These are phyloP conservation scores for Skeletonema potamos DNA, from an alignment of 108 stramenopile genomes.

Conservation along the genomic window DNA sequence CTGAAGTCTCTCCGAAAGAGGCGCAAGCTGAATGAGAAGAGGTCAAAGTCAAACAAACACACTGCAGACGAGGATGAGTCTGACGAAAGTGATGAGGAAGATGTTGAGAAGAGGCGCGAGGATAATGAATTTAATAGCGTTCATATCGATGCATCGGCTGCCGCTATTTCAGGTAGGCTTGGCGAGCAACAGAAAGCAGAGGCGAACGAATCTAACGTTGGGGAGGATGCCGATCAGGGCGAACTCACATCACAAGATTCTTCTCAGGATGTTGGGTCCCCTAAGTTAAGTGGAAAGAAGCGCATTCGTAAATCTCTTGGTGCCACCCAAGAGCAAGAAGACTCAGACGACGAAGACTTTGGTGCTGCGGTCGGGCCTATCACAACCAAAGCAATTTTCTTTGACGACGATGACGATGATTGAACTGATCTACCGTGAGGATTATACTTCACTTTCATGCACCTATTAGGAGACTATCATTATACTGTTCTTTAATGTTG, in stretches of 20 bases:
- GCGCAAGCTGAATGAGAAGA: not conserved
- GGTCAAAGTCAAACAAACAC: not conserved
- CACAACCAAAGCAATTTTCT: not conserved
- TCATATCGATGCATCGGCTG: not conserved
- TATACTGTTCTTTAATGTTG: no score
- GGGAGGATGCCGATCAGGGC: not conserved
- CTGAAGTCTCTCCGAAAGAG: conserved; percentile 8
- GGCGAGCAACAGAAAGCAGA: conserved; percentile 5
- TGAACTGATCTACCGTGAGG: not conserved
- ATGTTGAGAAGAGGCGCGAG: conserved; percentile 7
- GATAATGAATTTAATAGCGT: conserved; percentile 14
- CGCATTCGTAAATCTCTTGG: conserved; percentile 38
- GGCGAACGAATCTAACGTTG: not conserved
- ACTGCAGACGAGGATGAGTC: not conserved
- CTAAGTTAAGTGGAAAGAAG: conserved; percentile 31
- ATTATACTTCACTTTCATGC: not conserved
- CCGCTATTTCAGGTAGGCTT: not conserved
- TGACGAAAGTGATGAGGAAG: not conserved
- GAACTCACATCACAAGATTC: not conserved
- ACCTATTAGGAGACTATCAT: not conserved
- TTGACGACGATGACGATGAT: not conserved
- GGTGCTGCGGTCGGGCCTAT: not conserved
- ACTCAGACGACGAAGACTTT: conserved; percentile 52
- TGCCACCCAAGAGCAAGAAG: conserved; percentile 21
- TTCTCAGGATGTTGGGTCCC: not conserved